phyloP scores from a whole-genome alignment of 2,329 filamentous ascomycete species.

The Ascochyta fabae region DNA sequence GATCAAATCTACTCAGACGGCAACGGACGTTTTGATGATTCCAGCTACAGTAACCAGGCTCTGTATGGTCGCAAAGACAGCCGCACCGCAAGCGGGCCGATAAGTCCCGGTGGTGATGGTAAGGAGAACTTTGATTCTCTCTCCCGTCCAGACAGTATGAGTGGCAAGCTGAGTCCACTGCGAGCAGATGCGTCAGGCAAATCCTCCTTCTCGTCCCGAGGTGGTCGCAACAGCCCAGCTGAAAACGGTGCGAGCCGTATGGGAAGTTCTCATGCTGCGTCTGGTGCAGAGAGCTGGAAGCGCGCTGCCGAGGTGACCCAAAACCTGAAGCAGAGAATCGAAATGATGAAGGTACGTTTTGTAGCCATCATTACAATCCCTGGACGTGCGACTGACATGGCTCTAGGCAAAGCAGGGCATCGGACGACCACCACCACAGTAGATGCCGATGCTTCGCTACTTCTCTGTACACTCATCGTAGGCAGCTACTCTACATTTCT shows the following conservation, averaged over 20 bases:
- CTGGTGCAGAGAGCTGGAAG: slow-evolving; percentile 84
- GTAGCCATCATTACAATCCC: too few relatives aligned
- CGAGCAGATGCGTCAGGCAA: slow-evolving; percentile 43
- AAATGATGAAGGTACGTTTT: slow-evolving; percentile 86
- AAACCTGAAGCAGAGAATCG: slow-evolving; percentile 94
- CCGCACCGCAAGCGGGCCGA: slow-evolving; percentile 35
- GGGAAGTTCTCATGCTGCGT: slow-evolving; percentile 36
- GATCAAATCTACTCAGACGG: slow-evolving; percentile 64
- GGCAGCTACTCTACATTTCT: background rate
- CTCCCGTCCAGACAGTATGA: slow-evolving; percentile 44
- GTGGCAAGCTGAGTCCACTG: slow-evolving; percentile 49
- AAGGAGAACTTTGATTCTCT: slow-evolving; percentile 56
- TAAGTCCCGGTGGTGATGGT: slow-evolving; percentile 51
- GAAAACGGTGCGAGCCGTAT: slow-evolving; percentile 33
- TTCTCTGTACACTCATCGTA: background rate
- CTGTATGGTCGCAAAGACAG: slow-evolving; percentile 43
- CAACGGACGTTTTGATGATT: slow-evolving; percentile 42
- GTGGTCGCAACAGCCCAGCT: slow-evolving; percentile 42
- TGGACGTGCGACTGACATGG: slow-evolving; percentile 19
- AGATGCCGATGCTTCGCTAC: background rate
- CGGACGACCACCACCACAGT: slow-evolving; percentile 38
- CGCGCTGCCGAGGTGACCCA: slow-evolving; percentile 96
- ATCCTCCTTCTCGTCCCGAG: slow-evolving; percentile 43
- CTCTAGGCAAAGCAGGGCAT: slow-evolving; percentile 49
- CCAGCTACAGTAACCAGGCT: slow-evolving; percentile 50